A percentile compares a stretch with the other conserved stretches of the same genome.
phyloP scores from a whole-genome alignment of 352 stramenopile species.

The Blastocystis hominis region DNA sequence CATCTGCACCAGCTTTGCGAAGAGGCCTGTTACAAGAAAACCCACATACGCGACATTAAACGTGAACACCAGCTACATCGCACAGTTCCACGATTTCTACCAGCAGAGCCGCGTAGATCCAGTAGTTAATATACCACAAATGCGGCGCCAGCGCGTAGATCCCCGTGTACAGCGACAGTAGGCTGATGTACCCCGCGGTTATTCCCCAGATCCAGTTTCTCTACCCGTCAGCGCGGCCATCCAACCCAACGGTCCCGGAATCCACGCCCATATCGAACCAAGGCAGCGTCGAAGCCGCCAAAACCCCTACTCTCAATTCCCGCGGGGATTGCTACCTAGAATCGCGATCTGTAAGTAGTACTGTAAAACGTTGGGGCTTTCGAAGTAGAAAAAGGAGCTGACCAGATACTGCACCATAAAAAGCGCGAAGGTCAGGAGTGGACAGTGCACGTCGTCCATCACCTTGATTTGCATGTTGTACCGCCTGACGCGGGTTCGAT shows the following conservation, averaged over 20 bases:
- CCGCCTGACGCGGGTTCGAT: neutral
- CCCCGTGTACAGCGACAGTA: neutral
- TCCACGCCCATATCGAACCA: no score
- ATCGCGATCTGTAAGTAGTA: neutral
- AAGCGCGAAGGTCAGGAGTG: no score
- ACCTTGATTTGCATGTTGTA: neutral
- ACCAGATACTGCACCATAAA: neutral
- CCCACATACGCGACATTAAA: no score
- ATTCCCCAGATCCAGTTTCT: no score
- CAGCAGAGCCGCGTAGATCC: neutral
- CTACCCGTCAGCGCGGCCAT: no score
- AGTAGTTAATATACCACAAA: neutral
- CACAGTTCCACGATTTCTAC: neutral
- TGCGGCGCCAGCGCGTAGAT: neutral
- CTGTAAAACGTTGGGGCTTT: neutral
- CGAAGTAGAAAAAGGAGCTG: neutral
- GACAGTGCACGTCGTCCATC: no score
- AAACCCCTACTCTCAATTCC: neutral
- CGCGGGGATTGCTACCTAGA: neutral
- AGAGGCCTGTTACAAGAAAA: no score
- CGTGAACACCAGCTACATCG: no score
- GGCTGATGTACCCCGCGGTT: neutral
- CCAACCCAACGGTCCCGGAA: no score
- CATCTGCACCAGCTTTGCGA: neutral
- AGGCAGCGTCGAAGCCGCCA: no score